Evolutionary conservation across 805 yeast species (phyloP).

Genomic region (Candida dajiaensis): DNA sequence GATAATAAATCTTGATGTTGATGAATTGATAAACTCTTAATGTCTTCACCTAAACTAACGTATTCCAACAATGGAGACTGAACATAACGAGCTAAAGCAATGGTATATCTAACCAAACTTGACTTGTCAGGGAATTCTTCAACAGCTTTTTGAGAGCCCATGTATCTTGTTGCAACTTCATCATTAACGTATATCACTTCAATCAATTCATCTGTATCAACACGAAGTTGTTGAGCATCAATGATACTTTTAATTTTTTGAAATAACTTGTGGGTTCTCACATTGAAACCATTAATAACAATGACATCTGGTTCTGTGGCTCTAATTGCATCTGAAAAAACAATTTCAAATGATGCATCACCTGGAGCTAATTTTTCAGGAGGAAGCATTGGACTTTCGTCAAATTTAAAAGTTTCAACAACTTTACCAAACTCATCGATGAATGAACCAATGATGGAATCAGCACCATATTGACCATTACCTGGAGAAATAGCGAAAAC

Average conservation of each 20-base stretch:
- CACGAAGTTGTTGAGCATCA: slow-evolving; percentile 46
- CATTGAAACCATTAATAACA: slow-evolving; percentile 84
- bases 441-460: slow-evolving; percentile 80
- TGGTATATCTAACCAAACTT: slow-evolving; percentile 72
- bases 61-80: slow-evolving; percentile 94
- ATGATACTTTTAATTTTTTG: slow-evolving; percentile 52
- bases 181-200: slow-evolving; percentile 82
- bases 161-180: slow-evolving; percentile 87
- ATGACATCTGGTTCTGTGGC: slow-evolving; percentile 81
- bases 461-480: slow-evolving; percentile 70
- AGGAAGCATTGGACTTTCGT: slow-evolving; percentile 54
- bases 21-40: slow-evolving; percentile 61
- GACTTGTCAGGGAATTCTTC: slow-evolving; percentile 83
- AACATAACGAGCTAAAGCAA: slow-evolving; percentile 84
- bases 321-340: slow-evolving; percentile 53
- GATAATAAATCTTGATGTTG: slow-evolving; percentile 70
- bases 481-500: slow-evolving; percentile 83
- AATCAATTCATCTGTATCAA: slow-evolving; percentile 43
- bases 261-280: slow-evolving; percentile 56
- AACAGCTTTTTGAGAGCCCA: slow-evolving; percentile 68
- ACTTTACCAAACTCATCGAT: slow-evolving; percentile 78
- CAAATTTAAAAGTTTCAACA: slow-evolving; percentile 71
- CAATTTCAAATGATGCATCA: slow-evolving; percentile 57
- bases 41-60: slow-evolving; percentile 70
- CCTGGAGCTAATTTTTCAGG: slow-evolving; percentile 36